phyloP scores from a whole-genome alignment of 2,329 filamentous ascomycete genomes.

The Claviceps paspali region DNA sequence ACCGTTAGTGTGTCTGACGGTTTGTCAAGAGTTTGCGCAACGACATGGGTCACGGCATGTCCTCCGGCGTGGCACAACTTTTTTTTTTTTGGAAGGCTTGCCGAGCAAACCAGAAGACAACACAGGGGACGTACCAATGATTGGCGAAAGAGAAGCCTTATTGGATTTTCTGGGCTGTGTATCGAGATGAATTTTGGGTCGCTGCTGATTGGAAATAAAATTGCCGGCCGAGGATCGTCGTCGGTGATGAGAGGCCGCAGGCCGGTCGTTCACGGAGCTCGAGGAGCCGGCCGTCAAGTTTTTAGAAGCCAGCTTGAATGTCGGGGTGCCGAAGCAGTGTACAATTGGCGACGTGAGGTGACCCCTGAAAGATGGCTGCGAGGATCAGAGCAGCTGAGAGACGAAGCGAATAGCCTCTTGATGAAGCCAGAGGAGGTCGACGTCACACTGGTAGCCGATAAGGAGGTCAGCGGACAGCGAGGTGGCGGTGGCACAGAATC shows the following conservation, averaged over 20 bases:
- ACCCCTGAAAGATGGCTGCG: background rate
- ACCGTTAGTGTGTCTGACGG: constrained; percentile 4
- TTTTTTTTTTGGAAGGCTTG: too few species aligned
- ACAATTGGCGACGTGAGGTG: background rate
- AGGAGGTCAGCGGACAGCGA: too few species aligned
- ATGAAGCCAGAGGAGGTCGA: too few species aligned
- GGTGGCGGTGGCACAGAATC: too few species aligned
- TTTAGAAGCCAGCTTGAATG: constrained; percentile 35
- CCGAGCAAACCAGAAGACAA: too few species aligned
- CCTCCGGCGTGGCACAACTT: background rate
- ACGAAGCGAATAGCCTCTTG: background rate
- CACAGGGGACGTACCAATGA: constrained; percentile 35
- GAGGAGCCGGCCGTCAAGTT: constrained; percentile 36
- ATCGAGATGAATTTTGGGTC: constrained; percentile 15
- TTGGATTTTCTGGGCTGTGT: constrained; percentile 16
- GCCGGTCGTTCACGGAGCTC: constrained; percentile 35
- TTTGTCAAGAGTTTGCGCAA: constrained; percentile 11
- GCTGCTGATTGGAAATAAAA: constrained; percentile 17
- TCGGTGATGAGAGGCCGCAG: constrained; percentile 32
- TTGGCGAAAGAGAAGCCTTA: constrained; percentile 30
- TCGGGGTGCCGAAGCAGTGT: constrained; percentile 8
- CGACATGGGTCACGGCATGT: constrained; percentile 6
- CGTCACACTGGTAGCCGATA: too few species aligned
- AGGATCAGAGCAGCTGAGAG: constrained; percentile 1
- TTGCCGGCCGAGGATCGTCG: constrained; percentile 30